These are phyloP conservation scores for Geosmithia putterillii DNA, from an alignment of 2,329 filamentous ascomycete genomes.

Conservation along the genomic window DNA sequence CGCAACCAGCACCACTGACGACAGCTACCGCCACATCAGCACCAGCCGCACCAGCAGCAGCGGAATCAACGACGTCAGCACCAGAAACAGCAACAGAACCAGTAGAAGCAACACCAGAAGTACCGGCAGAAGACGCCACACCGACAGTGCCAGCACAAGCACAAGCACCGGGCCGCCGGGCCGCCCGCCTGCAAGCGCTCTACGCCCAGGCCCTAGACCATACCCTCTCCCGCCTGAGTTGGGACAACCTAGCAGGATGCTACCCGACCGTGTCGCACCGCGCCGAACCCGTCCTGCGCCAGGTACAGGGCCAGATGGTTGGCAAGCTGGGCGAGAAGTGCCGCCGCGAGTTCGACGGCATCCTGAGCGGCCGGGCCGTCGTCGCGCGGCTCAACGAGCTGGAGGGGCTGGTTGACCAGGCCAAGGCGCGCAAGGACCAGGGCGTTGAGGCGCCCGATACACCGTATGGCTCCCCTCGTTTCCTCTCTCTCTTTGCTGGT, in stretches of 20 bases:
- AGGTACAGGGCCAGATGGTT: conserved; percentile 47
- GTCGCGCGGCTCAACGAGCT: conserved; percentile 47
- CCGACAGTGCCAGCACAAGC: background rate
- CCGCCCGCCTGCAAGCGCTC: conserved; percentile 38
- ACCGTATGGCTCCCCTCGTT: background rate
- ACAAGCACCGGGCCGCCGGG: conserved; percentile 42
- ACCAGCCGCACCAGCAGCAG: no score
- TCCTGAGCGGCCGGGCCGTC: conserved; percentile 37
- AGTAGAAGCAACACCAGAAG: no score
- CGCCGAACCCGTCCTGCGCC: conserved; percentile 36
- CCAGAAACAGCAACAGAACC: no score
- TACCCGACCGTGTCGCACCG: conserved; percentile 45
- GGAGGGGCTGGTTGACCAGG: conserved; percentile 41
- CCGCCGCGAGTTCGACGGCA: conserved; percentile 44
- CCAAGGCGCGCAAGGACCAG: conserved; percentile 23
- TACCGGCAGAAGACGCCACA: conserved; percentile 1
- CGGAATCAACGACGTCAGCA: no score
- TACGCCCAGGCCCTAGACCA: conserved; percentile 38
- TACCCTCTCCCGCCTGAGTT: conserved; percentile 42
- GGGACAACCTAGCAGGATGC: conserved; percentile 46
- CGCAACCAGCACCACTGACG: no score
- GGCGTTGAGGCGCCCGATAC: conserved; percentile 1
- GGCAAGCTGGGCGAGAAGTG: conserved; percentile 41
- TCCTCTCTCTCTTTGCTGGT: background rate
- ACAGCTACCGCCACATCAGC: no score